Conservation (phyloP, 768 basidiomycete genomes). For the Rhizopogon salebrosus region DNA sequence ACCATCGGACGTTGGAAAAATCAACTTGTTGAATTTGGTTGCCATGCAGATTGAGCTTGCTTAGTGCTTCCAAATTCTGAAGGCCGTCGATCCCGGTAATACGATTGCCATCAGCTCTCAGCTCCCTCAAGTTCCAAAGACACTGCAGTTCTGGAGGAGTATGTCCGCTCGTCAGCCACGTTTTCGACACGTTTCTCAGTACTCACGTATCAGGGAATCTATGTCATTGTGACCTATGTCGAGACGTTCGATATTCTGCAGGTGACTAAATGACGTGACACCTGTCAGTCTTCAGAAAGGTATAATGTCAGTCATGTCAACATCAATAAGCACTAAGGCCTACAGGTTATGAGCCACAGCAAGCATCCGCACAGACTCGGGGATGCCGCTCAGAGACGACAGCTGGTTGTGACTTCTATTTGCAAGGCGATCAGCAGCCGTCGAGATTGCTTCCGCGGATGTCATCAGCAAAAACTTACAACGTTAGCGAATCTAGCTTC, state of each 20-base stretch:
- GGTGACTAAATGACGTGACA: slow-evolving; percentile 83
- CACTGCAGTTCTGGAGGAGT: slow-evolving; percentile 64
- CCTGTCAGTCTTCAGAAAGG: slow-evolving; percentile 62
- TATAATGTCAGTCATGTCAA: slow-evolving; percentile 10
- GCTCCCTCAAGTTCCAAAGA: slow-evolving; percentile 80
- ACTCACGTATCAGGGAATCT: slow-evolving; percentile 82
- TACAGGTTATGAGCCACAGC: slow-evolving; percentile 75
- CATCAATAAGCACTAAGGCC: slow-evolving; percentile 5
- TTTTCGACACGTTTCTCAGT: neutral
- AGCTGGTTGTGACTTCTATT: slow-evolving; percentile 68
- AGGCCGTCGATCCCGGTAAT: slow-evolving; percentile 73
- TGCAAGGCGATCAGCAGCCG: slow-evolving; percentile 12
- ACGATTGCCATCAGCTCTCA: slow-evolving; percentile 82
- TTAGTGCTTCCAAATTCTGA: slow-evolving; percentile 71
- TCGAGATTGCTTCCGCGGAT: slow-evolving; percentile 2
- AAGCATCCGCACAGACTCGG: slow-evolving; percentile 65
- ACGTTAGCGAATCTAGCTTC: slow-evolving; percentile 60
- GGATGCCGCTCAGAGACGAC: slow-evolving; percentile 78
- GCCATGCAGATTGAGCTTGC: slow-evolving; percentile 76
- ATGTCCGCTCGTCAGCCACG: neutral
- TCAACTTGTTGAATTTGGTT: slow-evolving; percentile 66
- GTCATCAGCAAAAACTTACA: slow-evolving; percentile 49
- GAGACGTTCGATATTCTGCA: slow-evolving; percentile 80
- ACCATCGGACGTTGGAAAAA: slow-evolving; percentile 65
- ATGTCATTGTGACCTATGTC: slow-evolving; percentile 90